Evolutionary conservation across 2,329 filamentous ascomycete species (phyloP).

Genomic region (Neopestalotiopsis clavispora): DNA sequence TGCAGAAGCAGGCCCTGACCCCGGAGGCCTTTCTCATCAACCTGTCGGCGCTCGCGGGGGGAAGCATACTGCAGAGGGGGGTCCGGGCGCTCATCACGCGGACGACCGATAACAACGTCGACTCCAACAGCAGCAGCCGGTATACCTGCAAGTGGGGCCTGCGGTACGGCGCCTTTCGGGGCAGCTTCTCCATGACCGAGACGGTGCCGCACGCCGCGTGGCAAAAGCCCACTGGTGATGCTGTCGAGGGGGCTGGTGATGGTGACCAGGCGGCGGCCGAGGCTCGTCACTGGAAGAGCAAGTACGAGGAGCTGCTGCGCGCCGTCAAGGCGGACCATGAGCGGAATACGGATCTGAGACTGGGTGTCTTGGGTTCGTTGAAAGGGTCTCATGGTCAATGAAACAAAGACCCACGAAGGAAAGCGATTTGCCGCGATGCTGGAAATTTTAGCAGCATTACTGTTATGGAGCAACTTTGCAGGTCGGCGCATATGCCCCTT

Average conservation of each 20-base stretch:
- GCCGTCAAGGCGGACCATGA: conserved; percentile 64
- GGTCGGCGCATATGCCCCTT: too few species aligned
- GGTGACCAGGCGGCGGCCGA: conserved; percentile 23
- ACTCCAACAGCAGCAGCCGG: too few species aligned
- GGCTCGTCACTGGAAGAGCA: conserved; percentile 54
- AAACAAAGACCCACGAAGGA: not conserved
- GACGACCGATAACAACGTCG: too few species aligned
- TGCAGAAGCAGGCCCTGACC: conserved; percentile 54
- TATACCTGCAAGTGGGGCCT: conserved; percentile 63
- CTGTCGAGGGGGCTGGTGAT: conserved; percentile 17
- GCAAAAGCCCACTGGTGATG: conserved; percentile 31
- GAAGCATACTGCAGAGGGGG: conserved; percentile 52
- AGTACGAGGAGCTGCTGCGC: conserved; percentile 62
- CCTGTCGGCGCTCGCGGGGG: conserved; percentile 60
- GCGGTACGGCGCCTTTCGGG: conserved; percentile 56
- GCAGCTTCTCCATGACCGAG: conserved; percentile 58
- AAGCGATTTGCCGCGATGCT: too few species aligned
- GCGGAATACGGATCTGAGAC: conserved; percentile 50
- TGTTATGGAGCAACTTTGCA: too few species aligned
- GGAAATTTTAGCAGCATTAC: too few species aligned
- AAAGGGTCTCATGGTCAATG: conserved; percentile 15
- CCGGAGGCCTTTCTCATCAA: conserved; percentile 65
- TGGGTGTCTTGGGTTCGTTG: conserved; percentile 46
- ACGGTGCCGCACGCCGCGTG: conserved; percentile 49
- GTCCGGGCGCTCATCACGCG: conserved; percentile 47